These are phyloP conservation scores for Arthrobotrys musiformis DNA, from an alignment of 2,329 filamentous ascomycete genomes.

Conservation along the genomic window DNA sequence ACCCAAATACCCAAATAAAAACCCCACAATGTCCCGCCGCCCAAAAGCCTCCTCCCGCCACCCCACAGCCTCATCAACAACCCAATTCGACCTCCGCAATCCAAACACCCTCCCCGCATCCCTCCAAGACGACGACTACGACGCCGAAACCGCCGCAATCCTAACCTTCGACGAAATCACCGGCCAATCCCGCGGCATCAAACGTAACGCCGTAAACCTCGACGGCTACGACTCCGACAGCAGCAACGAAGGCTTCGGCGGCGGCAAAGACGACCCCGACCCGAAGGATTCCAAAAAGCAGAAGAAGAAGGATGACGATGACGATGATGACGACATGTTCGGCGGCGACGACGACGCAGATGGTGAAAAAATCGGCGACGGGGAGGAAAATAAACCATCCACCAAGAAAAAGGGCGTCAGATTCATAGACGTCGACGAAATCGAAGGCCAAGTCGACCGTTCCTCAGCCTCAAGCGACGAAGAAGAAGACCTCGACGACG, in stretches of 20 bases:
- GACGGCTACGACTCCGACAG: slow-evolving; percentile 95
- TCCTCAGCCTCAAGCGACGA: slow-evolving; percentile 68
- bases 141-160: slow-evolving; percentile 69
- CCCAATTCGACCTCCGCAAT: slow-evolving; percentile 88
- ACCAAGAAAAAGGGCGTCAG: slow-evolving; percentile 69
- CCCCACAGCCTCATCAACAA: slow-evolving; percentile 55
- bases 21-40: slow-evolving; percentile 14
- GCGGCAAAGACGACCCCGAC: slow-evolving; percentile 72
- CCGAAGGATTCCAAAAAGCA: slow-evolving; percentile 61
- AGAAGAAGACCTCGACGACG: slow-evolving; percentile 73
- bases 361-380: slow-evolving; percentile 67
- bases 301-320: slow-evolving; percentile 68
- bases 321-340: slow-evolving; percentile 66
- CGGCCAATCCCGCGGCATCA: slow-evolving; percentile 75
- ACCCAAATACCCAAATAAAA: not conserved
- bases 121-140: slow-evolving; percentile 64
- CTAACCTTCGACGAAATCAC: slow-evolving; percentile 95
- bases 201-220: slow-evolving; percentile 93
- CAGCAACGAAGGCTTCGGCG: slow-evolving; percentile 85
- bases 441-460: slow-evolving; percentile 79
- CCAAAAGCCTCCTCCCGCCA: slow-evolving; percentile 38
- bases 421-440: slow-evolving; percentile 72
- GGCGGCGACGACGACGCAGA: slow-evolving; percentile 66
- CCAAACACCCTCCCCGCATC: slow-evolving; percentile 88
- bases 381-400: slow-evolving; percentile 56